A percentile compares a stretch with the other conserved stretches of the same genome.
Conservation (phyloP, 2,329 filamentous ascomycete genomes). For the Cadophora malorum region DNA sequence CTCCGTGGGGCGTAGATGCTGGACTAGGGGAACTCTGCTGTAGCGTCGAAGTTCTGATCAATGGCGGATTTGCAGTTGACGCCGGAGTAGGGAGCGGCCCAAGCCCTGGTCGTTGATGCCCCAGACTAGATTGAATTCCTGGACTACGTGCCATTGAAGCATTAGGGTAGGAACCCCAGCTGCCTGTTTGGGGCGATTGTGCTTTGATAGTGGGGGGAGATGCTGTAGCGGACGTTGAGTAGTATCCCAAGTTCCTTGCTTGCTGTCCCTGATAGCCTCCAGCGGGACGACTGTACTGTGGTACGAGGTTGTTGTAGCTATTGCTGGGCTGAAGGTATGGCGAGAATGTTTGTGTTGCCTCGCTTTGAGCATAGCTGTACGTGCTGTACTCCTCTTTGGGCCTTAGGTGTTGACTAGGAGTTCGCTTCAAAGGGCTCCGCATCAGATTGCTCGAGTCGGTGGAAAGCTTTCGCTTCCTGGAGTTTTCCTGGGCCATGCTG, state of each 20-base stretch:
- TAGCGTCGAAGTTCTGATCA: conserved; percentile 72
- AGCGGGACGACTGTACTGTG: conserved; percentile 49
- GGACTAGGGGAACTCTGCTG: conserved; percentile 56
- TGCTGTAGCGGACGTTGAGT: conserved; percentile 49
- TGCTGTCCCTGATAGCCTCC: conserved; percentile 45
- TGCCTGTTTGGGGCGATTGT: conserved; percentile 54
- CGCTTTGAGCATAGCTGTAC: conserved; percentile 61
- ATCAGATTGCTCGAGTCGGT: conserved; percentile 54
- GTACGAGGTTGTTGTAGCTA: conserved; percentile 47
- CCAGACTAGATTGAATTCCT: conserved; percentile 47
- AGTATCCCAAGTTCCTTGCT: conserved; percentile 50
- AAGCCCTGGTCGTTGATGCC: conserved; percentile 33
- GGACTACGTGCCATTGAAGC: conserved; percentile 51
- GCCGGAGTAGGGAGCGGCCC: conserved; percentile 39
- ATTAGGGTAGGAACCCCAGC: conserved; percentile 54
- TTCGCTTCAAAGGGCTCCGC: conserved; percentile 55
- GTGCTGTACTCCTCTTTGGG: conserved; percentile 58
- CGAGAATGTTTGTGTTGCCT: conserved; percentile 52
- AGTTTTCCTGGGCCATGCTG: conserved; percentile 48
- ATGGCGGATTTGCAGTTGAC: conserved; percentile 56
- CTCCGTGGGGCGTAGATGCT: conserved; percentile 53
- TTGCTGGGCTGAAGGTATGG: conserved; percentile 57
- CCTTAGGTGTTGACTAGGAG: conserved; percentile 53
- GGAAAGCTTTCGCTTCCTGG: conserved; percentile 63
- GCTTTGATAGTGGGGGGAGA: conserved; percentile 52